These are phyloP conservation scores for Populus hybrid DNA, from an alignment of 441 rosid genomes.

Conservation along the genomic window DNA sequence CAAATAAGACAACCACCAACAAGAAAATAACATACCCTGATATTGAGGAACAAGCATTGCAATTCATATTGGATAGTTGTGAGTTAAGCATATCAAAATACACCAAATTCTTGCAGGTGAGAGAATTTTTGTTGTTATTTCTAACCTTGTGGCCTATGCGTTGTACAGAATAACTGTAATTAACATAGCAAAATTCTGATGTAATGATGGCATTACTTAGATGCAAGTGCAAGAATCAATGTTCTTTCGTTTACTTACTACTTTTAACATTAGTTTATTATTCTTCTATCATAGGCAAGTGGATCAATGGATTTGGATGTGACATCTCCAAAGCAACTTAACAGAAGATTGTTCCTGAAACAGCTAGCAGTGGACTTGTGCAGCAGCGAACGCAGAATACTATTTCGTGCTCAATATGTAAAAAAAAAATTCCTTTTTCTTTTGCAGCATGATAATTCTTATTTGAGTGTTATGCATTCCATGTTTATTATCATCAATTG, in stretches of 20 bases:
- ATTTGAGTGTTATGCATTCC: background rate
- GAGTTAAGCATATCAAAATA: constrained; percentile 91
- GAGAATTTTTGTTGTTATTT: background rate
- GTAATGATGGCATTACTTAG: background rate
- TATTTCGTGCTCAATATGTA: constrained; percentile 87
- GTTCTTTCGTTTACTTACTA: background rate
- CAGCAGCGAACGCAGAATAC: constrained; percentile 78
- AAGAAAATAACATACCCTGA: constrained; percentile 64
- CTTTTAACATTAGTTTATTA: background rate
- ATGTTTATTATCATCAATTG: background rate
- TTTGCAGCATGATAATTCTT: constrained; percentile 1
- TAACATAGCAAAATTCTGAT: background rate
- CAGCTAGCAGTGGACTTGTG: constrained; percentile 95
- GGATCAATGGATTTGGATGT: constrained; percentile 95
- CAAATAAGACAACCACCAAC: constrained; percentile 55
- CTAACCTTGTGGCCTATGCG: background rate
- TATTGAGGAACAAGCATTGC: constrained; percentile 75
- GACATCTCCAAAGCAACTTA: constrained; percentile 90
- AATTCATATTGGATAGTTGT: constrained; percentile 73
- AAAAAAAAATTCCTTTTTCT: constrained; percentile 26
- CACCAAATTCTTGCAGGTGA: constrained; percentile 86
- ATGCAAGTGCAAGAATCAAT: background rate
- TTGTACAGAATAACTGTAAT: background rate
- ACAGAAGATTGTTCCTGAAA: constrained; percentile 78
- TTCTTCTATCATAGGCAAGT: constrained; percentile 52